Conservation (phyloP, 306 rosid genomes). For the Prunus persica region Prunus_persica_NCBIv2 NC_034014.1:7135001-7135500, state of each 20-base stretch:
- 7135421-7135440: not conserved
- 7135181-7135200: not conserved
- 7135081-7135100: not conserved
- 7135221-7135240: not conserved
- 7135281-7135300: not conserved
- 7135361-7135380: not conserved
- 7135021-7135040: not conserved
- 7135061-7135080: not conserved
- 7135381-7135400: not conserved
- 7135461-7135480: not conserved
- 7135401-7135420: not conserved
- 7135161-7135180: not conserved
- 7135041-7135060: not conserved
- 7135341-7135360: not conserved
- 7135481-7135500: slow-evolving; percentile 50
- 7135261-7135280: not conserved
- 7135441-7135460: not conserved
- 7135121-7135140: not conserved
- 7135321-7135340: not conserved
- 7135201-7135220: slow-evolving; percentile 4
- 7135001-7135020: not conserved
- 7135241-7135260: not conserved
- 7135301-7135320: not conserved
- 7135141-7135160: not conserved
- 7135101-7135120: not conserved